A percentile compares a stretch with the other conserved stretches of the same genome.
phyloP scores from a whole-genome alignment of 805 yeast genomes.

The Blastobotrys robertii region DNA sequence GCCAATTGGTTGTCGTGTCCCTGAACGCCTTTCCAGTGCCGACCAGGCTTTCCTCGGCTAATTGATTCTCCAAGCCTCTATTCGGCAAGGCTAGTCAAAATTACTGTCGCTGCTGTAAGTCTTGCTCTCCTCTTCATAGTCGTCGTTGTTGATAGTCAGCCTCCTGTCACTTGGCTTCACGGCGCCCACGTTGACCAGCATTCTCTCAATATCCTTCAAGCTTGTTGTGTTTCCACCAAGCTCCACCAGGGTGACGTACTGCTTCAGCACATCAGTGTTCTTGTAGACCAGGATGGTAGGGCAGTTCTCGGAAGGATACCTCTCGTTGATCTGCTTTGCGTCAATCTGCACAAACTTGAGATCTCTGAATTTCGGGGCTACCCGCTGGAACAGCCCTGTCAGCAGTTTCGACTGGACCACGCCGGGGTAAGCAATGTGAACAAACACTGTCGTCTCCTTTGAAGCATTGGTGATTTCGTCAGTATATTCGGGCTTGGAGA shows the following conservation, averaged over 20 bases:
- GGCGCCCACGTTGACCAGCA: slow-evolving; percentile 58
- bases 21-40: no score
- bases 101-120: not conserved
- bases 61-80: no score
- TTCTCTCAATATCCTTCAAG: slow-evolving; percentile 58
- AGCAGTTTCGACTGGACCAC: slow-evolving; percentile 63
- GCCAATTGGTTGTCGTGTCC: no score
- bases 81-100: slow-evolving; percentile 1
- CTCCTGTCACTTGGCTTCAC: slow-evolving; percentile 60
- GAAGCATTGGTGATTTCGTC: slow-evolving; percentile 80
- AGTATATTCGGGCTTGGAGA: slow-evolving; percentile 82
- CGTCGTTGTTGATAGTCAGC: slow-evolving; percentile 43
- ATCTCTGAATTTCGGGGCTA: slow-evolving; percentile 66
- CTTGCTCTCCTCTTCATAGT: slow-evolving; percentile 8
- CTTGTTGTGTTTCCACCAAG: slow-evolving; percentile 78
- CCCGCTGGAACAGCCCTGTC: slow-evolving; percentile 41
- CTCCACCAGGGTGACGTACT: slow-evolving; percentile 67
- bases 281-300: slow-evolving; percentile 84
- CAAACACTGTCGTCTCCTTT: slow-evolving; percentile 47
- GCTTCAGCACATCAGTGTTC: slow-evolving; percentile 69
- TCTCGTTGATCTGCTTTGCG: slow-evolving; percentile 85
- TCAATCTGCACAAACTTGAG: slow-evolving; percentile 86
- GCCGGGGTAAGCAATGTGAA: slow-evolving; percentile 61
- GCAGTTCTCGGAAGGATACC: slow-evolving; percentile 81
- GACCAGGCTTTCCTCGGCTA: no score